Conservation (phyloP, 371 early-diverging fungal species). For the Mortierella sp. region DNA sequence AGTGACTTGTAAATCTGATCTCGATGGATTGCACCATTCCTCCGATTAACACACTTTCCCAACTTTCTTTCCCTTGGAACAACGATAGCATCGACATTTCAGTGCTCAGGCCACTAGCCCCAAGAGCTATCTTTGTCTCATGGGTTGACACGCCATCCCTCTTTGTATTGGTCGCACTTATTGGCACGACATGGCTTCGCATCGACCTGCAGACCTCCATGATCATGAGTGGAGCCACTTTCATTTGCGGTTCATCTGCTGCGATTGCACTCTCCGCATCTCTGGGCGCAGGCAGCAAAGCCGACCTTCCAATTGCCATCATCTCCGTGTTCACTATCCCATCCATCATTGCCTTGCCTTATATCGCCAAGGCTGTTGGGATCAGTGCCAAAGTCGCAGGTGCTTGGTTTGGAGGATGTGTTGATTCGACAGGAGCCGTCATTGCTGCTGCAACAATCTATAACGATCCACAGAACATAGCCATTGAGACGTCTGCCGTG, state of each 20-base stretch:
- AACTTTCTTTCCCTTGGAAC: neutral
- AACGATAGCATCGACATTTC: slow-evolving; percentile 65
- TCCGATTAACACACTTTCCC: too few relatives aligned
- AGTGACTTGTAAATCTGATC: too few relatives aligned
- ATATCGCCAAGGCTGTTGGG: slow-evolving; percentile 60
- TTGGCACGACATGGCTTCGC: slow-evolving; percentile 61
- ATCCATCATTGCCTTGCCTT: slow-evolving; percentile 72
- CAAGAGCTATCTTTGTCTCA: slow-evolving; percentile 70
- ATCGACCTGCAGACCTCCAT: slow-evolving; percentile 70
- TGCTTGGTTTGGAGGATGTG: slow-evolving; percentile 75
- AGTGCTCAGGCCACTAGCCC: slow-evolving; percentile 66
- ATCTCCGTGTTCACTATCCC: slow-evolving; percentile 74
- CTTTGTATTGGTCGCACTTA: slow-evolving; percentile 63
- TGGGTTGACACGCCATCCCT: slow-evolving; percentile 72
- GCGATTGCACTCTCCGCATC: slow-evolving; percentile 69
- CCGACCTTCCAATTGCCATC: slow-evolving; percentile 72
- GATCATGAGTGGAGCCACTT: slow-evolving; percentile 72
- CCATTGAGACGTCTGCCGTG: slow-evolving; percentile 67
- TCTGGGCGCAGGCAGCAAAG: slow-evolving; percentile 67
- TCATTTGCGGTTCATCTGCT: slow-evolving; percentile 73
- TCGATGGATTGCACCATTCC: too few relatives aligned
- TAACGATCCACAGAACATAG: slow-evolving; percentile 61
- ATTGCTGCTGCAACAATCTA: slow-evolving; percentile 74
- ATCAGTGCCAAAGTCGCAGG: slow-evolving; percentile 63
- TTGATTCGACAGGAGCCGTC: slow-evolving; percentile 75